Base-by-base conservation (phyloP, 768 basidiomycete species). In the Lactarius sp. region DNA sequence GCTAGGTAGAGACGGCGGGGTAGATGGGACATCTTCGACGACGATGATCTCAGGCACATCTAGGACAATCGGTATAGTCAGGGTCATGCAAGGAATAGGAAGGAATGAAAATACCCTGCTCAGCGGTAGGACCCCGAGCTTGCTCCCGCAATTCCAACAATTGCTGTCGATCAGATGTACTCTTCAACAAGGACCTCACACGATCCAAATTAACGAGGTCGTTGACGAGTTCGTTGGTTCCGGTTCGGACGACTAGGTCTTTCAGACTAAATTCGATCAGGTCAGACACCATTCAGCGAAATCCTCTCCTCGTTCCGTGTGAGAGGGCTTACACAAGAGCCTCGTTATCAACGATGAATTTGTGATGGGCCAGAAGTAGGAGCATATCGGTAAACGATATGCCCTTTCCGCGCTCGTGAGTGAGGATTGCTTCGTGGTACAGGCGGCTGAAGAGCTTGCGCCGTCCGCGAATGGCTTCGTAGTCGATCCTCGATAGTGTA, bases 341-440 rank as follows among this genome's bases (percentile, higher is more conserved):
- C 36, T 93, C 90, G 33, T 83, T 84, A 74, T 97, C 94, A 55
- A 92, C 83, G 66, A 98, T 93, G 56, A 98, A 76, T 73, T 92
- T 94, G 76, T 98, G 87, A 72, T 97, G 96, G 1, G 92, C 88
- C 46, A 98, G 77, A 51, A 98, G 76, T 39, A 90, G 72, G 3
- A 98, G 81, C 91, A 96, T 96, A 51, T 85, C 83, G 1, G 86
- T 91, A 78, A 98, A 98, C 27, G 92, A 90, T 64, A 98, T 92
- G 9, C 94, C 94, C 56, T 84, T 81, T 1, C 85, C 85, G 37
- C 80, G 81, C 64, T 88, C 82, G 65, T 86, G 85, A 3, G 85
- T 81, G 37, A 94, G 82, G 67, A 77, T 78, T 2, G 95, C 94
- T 77, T 98, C 96, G 70, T 96, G 89, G 69, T 88, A 94, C 1